Base-by-base conservation (phyloP, 2,329 filamentous ascomycete species). In the Teratosphaeria nubilosa region DNA sequence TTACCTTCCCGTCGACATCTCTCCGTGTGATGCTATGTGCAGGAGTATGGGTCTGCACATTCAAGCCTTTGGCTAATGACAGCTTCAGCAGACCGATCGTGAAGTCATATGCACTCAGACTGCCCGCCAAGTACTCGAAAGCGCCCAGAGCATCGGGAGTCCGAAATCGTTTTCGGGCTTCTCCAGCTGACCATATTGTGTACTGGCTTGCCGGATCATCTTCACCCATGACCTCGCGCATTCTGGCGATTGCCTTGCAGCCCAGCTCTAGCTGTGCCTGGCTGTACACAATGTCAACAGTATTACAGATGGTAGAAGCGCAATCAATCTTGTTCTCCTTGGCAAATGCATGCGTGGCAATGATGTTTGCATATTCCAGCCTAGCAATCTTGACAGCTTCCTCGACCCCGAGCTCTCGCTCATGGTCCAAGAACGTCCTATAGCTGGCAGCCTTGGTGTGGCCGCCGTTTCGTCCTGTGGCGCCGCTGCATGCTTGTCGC, bases 241-340 rank as follows among this genome's bases (percentile, higher is more conserved):
- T 79, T 4, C 75, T 69, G 3, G 69, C 64, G 16, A 82, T 74
- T 3, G 76, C 73, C 16, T 64, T 60, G 25, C 70, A 65, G 1
- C 76, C 75, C 20, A 54, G 57, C 4, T 68, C 66, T 72, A 77
- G 79, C 54, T 77, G 70, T 9, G 59, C 66, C 20, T 71, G 59
- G 59, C 83, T 80, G 65, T 83, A 85, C 32, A 85, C 72, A 2
- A 85, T 71, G 66, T 86, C 83, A 1, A 84, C 75, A 0, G 83
- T 86, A 25, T 77, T 72, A 62, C 81, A 79, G 10, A 76, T 66
- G 41, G 71, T 65, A 54, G 76, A 78, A 64, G 85, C 82, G 64
- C 81, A 77, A 11, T 72, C 67, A 32, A 83, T 79, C 5, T 61
- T 62, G 57, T 84, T 69, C 20, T 76, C 70, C 5, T 68, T 66